Evolutionary conservation across 140 eudicot species (phyloP).

Genomic region (Erigeron philadelphicus): DNA sequence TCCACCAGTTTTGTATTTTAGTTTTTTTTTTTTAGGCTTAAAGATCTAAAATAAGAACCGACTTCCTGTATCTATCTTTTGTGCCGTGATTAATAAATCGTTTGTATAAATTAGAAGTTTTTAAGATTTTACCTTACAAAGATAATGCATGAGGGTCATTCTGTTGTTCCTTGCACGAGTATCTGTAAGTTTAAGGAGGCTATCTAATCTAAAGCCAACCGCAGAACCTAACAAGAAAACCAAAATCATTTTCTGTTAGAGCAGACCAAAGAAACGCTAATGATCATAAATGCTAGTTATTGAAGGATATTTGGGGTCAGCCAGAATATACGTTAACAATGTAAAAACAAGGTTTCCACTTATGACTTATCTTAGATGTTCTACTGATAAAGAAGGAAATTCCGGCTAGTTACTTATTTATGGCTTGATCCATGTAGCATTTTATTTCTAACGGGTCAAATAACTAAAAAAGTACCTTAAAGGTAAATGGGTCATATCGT

Average conservation of each 20-base stretch:
- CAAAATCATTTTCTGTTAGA: not conserved
- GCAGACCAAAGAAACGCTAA: slow-evolving; percentile 5
- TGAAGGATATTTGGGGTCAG: not conserved
- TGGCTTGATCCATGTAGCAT: not conserved
- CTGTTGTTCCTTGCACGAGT: slow-evolving; percentile 55
- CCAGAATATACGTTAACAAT: slow-evolving; percentile 4
- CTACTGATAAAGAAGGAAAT: not conserved
- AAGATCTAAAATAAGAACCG: no score
- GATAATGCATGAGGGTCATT: slow-evolving; percentile 73
- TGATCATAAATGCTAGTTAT: slow-evolving; percentile 3
- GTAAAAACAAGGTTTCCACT: not conserved
- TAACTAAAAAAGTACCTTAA: not conserved
- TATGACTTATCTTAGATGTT: not conserved
- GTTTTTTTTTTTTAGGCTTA: not conserved
- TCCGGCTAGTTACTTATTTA: not conserved
- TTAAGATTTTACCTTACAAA: slow-evolving; percentile 51
- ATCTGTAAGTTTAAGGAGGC: slow-evolving; percentile 63
- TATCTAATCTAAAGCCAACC: slow-evolving; percentile 62
- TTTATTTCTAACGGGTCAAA: no score
- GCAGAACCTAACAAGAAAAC: slow-evolving; percentile 47
- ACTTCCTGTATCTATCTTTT: not conserved
- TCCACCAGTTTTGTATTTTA: not conserved
- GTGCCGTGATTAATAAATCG: slow-evolving; percentile 1
- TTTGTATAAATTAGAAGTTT: not conserved
- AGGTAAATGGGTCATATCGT: not conserved